Conservation (phyloP, 2,329 filamentous ascomycete species). For the Hypomyces perniciosus region DNA sequence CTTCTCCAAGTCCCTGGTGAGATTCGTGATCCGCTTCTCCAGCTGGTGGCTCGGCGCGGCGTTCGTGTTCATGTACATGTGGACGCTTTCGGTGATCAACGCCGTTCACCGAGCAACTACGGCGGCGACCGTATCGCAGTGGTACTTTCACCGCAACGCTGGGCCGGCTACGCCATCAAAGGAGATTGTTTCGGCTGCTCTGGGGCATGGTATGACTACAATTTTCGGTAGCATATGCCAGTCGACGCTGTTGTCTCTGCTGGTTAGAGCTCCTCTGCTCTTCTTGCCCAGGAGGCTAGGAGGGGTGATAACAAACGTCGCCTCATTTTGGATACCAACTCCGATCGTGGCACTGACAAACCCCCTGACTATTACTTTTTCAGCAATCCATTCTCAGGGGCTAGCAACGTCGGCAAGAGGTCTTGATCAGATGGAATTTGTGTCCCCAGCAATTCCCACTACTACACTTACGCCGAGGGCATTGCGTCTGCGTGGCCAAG, state of each 20-base stretch:
- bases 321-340: constrained; percentile 76
- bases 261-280: constrained; percentile 78
- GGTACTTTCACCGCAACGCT: constrained; percentile 94
- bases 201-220: constrained; percentile 74
- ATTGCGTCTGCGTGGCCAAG: constrained; percentile 38
- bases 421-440: constrained; percentile 74
- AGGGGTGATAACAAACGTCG: constrained; percentile 62
- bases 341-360: constrained; percentile 83
- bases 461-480: constrained; percentile 60
- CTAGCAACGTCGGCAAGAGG: constrained; percentile 72
- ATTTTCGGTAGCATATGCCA: constrained; percentile 91
- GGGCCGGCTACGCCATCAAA: constrained; percentile 70
- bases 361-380: constrained; percentile 85
- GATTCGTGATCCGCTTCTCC: constrained; percentile 76
- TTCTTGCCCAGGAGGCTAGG: constrained; percentile 68
- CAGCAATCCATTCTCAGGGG: constrained; percentile 85
- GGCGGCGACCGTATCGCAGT: constrained; percentile 92
- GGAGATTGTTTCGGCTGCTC: constrained; percentile 76
- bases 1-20: constrained; percentile 54
- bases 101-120: constrained; percentile 87
- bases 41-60: constrained; percentile 94
- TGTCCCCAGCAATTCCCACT: constrained; percentile 66
- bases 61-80: constrained; percentile 92
- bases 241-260: constrained; percentile 72
- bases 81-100: constrained; percentile 82